Percentiles rank a stretch among this genome's conserved stretches.
Conservation (phyloP, 2,329 filamentous ascomycete species). For the Cadophora sp. region DNA sequence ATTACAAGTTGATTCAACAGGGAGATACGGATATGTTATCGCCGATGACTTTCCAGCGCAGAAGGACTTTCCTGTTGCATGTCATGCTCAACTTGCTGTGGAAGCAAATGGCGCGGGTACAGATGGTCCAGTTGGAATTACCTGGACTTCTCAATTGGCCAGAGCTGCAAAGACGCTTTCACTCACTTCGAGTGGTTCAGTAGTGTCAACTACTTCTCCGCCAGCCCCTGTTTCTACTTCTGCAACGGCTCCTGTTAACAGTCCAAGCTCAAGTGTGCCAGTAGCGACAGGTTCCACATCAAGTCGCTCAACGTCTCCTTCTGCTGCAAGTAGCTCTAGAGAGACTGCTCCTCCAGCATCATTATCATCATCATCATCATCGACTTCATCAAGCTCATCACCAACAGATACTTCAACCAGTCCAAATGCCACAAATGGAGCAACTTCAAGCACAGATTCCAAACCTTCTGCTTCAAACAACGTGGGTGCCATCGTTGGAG, state of each 20-base stretch:
- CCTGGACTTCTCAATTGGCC: slow-evolving; percentile 17
- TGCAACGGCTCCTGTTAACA: neutral
- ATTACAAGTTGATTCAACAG: slow-evolving; percentile 25
- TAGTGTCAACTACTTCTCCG: slow-evolving; percentile 16
- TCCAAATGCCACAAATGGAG: neutral
- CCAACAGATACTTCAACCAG: slow-evolving; percentile 15
- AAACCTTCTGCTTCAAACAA: slow-evolving; percentile 33
- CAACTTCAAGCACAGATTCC: slow-evolving; percentile 18
- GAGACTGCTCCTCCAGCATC: neutral
- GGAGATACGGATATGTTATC: slow-evolving; percentile 27
- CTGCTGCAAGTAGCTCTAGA: neutral
- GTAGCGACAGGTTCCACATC: neutral
- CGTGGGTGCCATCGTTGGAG: slow-evolving; percentile 46
- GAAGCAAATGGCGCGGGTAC: slow-evolving; percentile 21
- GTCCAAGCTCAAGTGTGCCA: neutral
- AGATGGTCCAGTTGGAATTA: slow-evolving; percentile 24
- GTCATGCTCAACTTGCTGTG: slow-evolving; percentile 20
- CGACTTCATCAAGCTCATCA: slow-evolving; percentile 22
- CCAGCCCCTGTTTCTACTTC: neutral
- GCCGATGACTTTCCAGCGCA: slow-evolving; percentile 21
- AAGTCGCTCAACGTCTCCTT: slow-evolving; percentile 1
- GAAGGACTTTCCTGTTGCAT: slow-evolving; percentile 22
- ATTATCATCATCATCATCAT: neutral
- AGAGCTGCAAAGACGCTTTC: slow-evolving; percentile 31
- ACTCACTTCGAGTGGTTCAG: slow-evolving; percentile 29